These are phyloP conservation scores for Umbelopsis ramanniana DNA, from an alignment of 192 early-diverging fungal genomes.

Conservation along the genomic window DNA sequence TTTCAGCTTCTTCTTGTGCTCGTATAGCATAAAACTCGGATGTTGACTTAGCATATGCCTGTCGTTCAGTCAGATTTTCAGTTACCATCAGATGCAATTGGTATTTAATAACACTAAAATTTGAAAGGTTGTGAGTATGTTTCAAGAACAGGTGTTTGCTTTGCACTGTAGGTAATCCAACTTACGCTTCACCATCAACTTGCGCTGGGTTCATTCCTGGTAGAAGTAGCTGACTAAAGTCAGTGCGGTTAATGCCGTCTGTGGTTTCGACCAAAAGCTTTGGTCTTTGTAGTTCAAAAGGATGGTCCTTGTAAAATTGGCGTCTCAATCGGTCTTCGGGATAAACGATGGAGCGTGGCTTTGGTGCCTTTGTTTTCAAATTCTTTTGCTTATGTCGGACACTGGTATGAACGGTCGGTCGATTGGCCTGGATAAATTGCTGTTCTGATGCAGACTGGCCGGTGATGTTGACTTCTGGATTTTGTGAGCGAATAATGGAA, in stretches of 20 bases:
- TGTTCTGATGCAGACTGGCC: slow-evolving; percentile 21
- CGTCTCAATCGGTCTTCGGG: slow-evolving; percentile 87
- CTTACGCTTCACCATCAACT: slow-evolving; percentile 88
- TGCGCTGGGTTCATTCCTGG: slow-evolving; percentile 51
- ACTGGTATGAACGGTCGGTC: not conserved
- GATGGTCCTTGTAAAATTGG: slow-evolving; percentile 92
- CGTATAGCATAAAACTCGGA: slow-evolving; percentile 82
- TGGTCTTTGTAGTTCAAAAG: slow-evolving; percentile 83
- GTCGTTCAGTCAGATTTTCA: slow-evolving; percentile 64
- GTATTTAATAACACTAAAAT: slow-evolving; percentile 79
- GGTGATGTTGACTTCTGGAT: slow-evolving; percentile 25
- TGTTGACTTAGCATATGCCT: slow-evolving; percentile 81
- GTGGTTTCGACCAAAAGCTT: slow-evolving; percentile 71
- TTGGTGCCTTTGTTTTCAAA: slow-evolving; percentile 61
- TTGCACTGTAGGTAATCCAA: not conserved
- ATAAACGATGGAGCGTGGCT: slow-evolving; percentile 79
- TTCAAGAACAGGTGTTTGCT: too few relatives aligned
- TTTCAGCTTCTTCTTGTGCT: slow-evolving; percentile 76
- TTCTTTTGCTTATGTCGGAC: slow-evolving; percentile 53
- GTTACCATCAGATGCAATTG: slow-evolving; percentile 78
- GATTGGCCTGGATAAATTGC: not conserved
- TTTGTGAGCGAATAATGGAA: slow-evolving; percentile 53
- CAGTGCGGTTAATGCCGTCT: slow-evolving; percentile 50
- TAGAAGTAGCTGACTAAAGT: slow-evolving; percentile 61
- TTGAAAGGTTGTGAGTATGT: slow-evolving; percentile 12